Conservation (phyloP, 768 basidiomycete genomes). For the Pleurotus ostreatus region DNA sequence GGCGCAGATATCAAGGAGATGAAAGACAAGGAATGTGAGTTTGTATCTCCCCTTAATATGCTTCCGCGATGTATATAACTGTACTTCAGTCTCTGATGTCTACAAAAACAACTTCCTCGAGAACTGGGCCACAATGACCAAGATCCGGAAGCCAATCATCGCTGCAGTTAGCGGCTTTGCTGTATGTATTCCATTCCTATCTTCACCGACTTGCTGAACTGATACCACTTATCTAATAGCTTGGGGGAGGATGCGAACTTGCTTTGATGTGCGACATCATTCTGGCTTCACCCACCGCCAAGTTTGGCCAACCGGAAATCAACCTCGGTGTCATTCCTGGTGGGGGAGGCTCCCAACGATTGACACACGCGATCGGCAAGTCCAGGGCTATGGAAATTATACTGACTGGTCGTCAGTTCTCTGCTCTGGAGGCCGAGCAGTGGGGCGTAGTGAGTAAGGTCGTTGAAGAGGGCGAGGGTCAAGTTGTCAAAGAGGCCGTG, state of each 20-base stretch:
- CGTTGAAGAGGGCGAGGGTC: constrained; percentile 69
- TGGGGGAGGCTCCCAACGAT: constrained; percentile 90
- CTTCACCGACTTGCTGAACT: background rate
- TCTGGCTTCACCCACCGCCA: constrained; percentile 83
- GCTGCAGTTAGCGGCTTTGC: constrained; percentile 96
- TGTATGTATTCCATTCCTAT: constrained; percentile 37
- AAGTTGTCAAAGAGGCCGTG: constrained; percentile 85
- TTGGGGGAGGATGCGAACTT: constrained; percentile 96
- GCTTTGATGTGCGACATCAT: constrained; percentile 97
- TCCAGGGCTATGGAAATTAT: constrained; percentile 93
- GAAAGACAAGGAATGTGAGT: constrained; percentile 90
- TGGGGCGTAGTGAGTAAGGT: constrained; percentile 90
- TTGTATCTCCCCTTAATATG: background rate
- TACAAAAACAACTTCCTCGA: constrained; percentile 84
- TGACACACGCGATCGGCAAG: constrained; percentile 84
- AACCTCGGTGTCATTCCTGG: constrained; percentile 94
- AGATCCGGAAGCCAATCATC: constrained; percentile 87
- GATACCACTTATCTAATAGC: constrained; percentile 39
- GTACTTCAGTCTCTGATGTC: constrained; percentile 67
- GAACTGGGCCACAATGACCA: constrained; percentile 73
- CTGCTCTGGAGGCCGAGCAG: constrained; percentile 74
- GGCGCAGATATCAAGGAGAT: constrained; percentile 99
- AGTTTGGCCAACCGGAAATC: constrained; percentile 96
- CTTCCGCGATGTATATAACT: background rate
- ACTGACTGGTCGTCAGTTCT: constrained; percentile 79